These are phyloP conservation scores for Tylopilus plumbeoviolaceoides DNA, from an alignment of 768 basidiomycete species.

Conservation along the genomic window DNA sequence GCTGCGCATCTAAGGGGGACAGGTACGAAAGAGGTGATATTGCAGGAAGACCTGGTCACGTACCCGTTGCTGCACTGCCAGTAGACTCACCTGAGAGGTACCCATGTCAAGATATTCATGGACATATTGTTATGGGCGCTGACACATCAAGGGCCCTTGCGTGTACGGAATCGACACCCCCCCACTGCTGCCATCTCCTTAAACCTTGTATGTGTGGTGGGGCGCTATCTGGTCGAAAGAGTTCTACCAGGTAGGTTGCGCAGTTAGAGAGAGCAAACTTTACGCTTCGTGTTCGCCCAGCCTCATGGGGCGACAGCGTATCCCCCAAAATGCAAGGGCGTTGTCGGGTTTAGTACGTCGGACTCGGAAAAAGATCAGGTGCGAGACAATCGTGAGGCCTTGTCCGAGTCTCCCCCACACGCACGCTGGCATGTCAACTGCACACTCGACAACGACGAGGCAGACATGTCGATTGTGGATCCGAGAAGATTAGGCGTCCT, in stretches of 20 bases:
- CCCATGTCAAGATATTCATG: conserved; percentile 14
- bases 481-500: not conserved
- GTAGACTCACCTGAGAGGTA: conserved; percentile 3
- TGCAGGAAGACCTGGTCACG: conserved; percentile 11
- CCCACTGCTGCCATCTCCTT: not conserved
- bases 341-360: conserved; percentile 3
- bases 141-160: conserved; percentile 12
- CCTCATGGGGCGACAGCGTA: not conserved
- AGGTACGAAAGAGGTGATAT: conserved; percentile 19
- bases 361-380: no score
- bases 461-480: not conserved
- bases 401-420: not conserved
- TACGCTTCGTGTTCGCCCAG: conserved; percentile 5
- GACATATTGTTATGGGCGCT: conserved; percentile 12
- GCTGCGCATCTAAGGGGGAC: conserved; percentile 3
- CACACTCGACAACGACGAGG: not conserved
- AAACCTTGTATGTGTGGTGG: not conserved
- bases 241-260: not conserved
- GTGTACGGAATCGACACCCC: conserved; percentile 16
- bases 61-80: conserved; percentile 1
- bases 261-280: conserved; percentile 14
- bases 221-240: not conserved
- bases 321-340: not conserved
- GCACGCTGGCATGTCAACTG: not conserved
- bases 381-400: conserved; percentile 1